Percentiles rank a stretch among this genome's conserved stretches.
phyloP scores from a whole-genome alignment of 306 rosid species.

The Alnus rubra region DNA sequence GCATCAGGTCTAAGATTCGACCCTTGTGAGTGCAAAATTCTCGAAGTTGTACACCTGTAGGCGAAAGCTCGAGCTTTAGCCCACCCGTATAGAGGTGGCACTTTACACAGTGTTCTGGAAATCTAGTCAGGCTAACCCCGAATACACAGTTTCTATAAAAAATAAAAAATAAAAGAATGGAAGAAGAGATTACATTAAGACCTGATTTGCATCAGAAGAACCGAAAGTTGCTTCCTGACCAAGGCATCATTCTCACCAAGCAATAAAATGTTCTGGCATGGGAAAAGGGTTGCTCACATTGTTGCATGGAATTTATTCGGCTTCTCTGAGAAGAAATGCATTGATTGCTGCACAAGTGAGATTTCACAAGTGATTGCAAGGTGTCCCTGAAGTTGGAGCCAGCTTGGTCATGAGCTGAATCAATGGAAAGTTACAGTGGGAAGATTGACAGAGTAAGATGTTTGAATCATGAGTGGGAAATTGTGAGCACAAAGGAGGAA shows the following conservation, averaged over 20 bases:
- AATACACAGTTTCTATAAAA: no score
- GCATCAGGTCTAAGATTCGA: no score
- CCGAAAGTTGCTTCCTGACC: not conserved
- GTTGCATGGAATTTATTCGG: not conserved
- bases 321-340: not conserved
- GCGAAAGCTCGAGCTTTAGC: no score
- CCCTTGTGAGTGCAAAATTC: no score
- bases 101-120: no score
- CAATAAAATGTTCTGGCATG: no score
- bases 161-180: no score
- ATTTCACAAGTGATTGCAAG: not conserved
- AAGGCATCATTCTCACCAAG: not conserved
- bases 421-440: not conserved
- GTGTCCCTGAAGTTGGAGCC: not conserved
- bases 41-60: no score
- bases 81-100: no score
- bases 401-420: not conserved
- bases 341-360: not conserved
- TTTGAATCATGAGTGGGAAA: not conserved
- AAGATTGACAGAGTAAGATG: not conserved
- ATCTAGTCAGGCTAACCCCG: no score
- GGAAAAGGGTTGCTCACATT: not conserved
- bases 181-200: not conserved
- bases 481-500: not conserved
- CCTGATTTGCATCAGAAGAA: not conserved